A percentile compares a stretch with the other conserved stretches of the same genome.
Evolutionary conservation across 75 land plant genomes (phyloP).

Genomic region (Picea glauca): DNA sequence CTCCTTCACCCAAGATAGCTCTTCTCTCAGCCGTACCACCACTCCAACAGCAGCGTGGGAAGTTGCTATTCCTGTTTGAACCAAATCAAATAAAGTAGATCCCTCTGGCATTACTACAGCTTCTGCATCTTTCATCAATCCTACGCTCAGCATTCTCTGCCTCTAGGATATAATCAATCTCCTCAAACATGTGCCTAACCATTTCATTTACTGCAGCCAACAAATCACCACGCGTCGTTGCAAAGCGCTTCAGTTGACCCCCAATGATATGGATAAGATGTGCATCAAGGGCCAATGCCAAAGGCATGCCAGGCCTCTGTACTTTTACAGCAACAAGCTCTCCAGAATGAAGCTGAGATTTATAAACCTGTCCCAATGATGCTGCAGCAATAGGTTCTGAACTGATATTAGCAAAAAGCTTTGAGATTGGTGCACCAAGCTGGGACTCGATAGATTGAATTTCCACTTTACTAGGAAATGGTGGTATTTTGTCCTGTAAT

Average conservation of each 20-base stretch:
- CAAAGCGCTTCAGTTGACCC: constrained; percentile 84
- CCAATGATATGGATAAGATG: constrained; percentile 84
- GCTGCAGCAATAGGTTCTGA: constrained; percentile 90
- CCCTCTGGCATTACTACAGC: too few relatives aligned
- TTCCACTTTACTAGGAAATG: constrained; percentile 70
- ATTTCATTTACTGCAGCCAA: constrained; percentile 92
- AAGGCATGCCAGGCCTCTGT: constrained; percentile 76
- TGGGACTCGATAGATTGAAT: constrained; percentile 72
- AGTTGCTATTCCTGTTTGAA: too few relatives aligned
- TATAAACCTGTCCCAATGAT: constrained; percentile 95
- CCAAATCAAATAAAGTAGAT: too few relatives aligned
- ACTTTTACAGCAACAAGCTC: constrained; percentile 95
- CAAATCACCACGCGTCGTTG: constrained; percentile 80
- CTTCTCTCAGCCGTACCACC: too few relatives aligned
- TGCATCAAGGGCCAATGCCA: constrained; percentile 80
- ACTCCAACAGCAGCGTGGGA: too few relatives aligned
- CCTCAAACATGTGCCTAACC: constrained; percentile 98
- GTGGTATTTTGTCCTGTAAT: constrained; percentile 97
- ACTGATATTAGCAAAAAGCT: constrained; percentile 86
- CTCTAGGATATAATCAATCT: constrained; percentile 87
- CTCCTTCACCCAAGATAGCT: too few relatives aligned
- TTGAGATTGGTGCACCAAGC: constrained; percentile 54
- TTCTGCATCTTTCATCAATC: too few relatives aligned
- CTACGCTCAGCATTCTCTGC: constrained; percentile 94
- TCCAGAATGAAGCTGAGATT: constrained; percentile 86